A percentile compares a stretch with the other conserved stretches of the same genome.
These are phyloP conservation scores for Melaleuca quinquenervia DNA, from an alignment of 345 rosid genomes.

Conservation along the genomic window DNA sequence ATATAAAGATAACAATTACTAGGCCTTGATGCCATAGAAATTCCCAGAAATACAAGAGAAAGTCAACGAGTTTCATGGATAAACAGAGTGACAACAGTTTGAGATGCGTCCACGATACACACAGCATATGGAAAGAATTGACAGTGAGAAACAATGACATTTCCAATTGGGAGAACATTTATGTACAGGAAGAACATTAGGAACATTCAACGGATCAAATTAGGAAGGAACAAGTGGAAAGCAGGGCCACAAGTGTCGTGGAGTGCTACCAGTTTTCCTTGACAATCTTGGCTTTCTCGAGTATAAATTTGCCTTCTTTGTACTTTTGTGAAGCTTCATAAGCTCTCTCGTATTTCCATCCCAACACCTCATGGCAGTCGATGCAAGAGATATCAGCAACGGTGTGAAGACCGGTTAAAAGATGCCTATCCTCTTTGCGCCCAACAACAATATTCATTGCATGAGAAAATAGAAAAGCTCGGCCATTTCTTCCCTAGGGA, in stretches of 20 bases:
- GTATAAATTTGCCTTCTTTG: constrained; percentile 84
- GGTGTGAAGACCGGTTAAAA: constrained; percentile 75
- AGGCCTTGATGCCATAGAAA: not conserved
- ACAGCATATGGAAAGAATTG: not conserved
- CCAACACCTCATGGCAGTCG: constrained; percentile 64
- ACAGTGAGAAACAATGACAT: not conserved
- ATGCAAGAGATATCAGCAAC: constrained; percentile 69
- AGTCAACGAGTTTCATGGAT: not conserved
- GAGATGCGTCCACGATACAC: not conserved
- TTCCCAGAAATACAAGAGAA: not conserved
- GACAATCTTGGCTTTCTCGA: constrained; percentile 72
- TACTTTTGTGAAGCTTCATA: constrained; percentile 62
- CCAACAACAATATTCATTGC: constrained; percentile 68
- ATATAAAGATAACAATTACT: not conserved
- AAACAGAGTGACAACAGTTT: not conserved
- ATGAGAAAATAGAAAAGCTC: constrained; percentile 83
- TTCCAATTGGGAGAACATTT: not conserved
- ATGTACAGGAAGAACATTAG: not conserved
- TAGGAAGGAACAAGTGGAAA: not conserved
- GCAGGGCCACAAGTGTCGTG: not conserved
- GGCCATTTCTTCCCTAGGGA: constrained; percentile 70
- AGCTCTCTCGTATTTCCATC: constrained; percentile 87
- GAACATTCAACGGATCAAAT: not conserved
- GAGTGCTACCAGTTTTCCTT: constrained; percentile 58
- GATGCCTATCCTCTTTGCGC: constrained; percentile 63